Evolutionary conservation across 139 green algal genomes (phyloP).

Genomic region (Edaphochlamys debaryana): DNA sequence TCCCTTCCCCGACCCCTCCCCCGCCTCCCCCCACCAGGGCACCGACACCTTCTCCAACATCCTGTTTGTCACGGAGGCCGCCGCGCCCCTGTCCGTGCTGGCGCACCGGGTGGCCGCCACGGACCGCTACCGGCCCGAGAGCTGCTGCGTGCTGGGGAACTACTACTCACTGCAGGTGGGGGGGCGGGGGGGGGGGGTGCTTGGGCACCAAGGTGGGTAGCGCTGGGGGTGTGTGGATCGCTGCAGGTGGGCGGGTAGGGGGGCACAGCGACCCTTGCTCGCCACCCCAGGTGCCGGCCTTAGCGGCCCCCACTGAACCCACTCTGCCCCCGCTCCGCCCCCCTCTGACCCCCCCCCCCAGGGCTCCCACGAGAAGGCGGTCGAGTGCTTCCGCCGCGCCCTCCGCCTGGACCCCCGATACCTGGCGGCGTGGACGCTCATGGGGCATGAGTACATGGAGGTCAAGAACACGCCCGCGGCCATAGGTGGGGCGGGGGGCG

Average conservation of each 20-base stretch:
- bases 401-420: constrained; percentile 89
- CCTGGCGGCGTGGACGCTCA: constrained; percentile 96
- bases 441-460: constrained; percentile 99
- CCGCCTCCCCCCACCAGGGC: constrained; percentile 57
- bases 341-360: too few species aligned
- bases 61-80: constrained; percentile 90
- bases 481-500: constrained; percentile 42
- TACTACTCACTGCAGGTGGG: constrained; percentile 93
- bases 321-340: too few species aligned
- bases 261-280: neutral
- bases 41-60: constrained; percentile 98
- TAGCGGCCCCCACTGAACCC: too few species aligned
- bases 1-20: neutral
- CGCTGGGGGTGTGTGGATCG: neutral
- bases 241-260: neutral
- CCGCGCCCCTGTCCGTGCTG: constrained; percentile 81
- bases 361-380: constrained; percentile 79
- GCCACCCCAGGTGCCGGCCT: too few species aligned
- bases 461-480: constrained; percentile 88
- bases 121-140: constrained; percentile 94
- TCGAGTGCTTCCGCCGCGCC: constrained; percentile 92
- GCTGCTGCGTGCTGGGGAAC: constrained; percentile 97
- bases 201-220: too few species aligned
- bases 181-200: neutral
- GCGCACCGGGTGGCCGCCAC: constrained; percentile 79